A percentile compares a stretch with the other conserved stretches of the same genome.
These are phyloP conservation scores for Cudoniella acicularis DNA, from an alignment of 495 filamentous ascomycete genomes.

Conservation along the genomic window DNA sequence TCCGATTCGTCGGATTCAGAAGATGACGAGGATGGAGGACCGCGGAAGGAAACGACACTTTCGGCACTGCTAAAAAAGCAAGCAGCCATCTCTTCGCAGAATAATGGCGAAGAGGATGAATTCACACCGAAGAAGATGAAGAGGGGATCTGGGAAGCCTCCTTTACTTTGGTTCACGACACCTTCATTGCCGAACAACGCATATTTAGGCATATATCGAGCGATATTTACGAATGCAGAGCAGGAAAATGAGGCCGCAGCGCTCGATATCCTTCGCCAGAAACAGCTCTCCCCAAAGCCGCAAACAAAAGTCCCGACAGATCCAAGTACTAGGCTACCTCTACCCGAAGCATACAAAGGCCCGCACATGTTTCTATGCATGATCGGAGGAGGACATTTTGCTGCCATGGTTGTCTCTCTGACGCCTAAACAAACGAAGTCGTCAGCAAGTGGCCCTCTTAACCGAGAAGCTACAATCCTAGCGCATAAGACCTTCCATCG, in stretches of 20 bases:
- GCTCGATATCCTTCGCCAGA: constrained; percentile 62
- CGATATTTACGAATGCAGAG: constrained; percentile 72
- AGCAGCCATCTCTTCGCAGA: constrained; percentile 58
- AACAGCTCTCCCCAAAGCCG: constrained; percentile 68
- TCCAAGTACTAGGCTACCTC: constrained; percentile 42
- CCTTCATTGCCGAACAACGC: constrained; percentile 69
- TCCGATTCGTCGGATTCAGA: constrained; percentile 56
- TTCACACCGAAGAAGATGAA: constrained; percentile 32
- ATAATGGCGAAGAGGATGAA: constrained; percentile 47
- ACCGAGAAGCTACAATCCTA: constrained; percentile 77
- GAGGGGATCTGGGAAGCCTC: constrained; percentile 60
- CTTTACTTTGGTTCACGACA: constrained; percentile 82
- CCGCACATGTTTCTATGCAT: constrained; percentile 95
- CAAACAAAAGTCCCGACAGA: constrained; percentile 35
- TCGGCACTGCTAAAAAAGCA: constrained; percentile 77
- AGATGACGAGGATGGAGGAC: constrained; percentile 38
- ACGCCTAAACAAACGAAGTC: constrained; percentile 74
- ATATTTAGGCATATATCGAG: constrained; percentile 80
- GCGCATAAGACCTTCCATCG: constrained; percentile 97
- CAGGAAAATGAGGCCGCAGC: constrained; percentile 58
- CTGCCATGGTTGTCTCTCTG: constrained; percentile 89
- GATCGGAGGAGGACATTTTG: constrained; percentile 97
- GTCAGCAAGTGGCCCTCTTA: constrained; percentile 59
- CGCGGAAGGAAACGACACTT: constrained; percentile 57
- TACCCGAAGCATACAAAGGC: constrained; percentile 48